A percentile compares a stretch with the other conserved stretches of the same genome.
These are phyloP conservation scores for Vaccinium corymbosum DNA, from an alignment of 148 eudicot species.

Conservation along the genomic window DNA sequence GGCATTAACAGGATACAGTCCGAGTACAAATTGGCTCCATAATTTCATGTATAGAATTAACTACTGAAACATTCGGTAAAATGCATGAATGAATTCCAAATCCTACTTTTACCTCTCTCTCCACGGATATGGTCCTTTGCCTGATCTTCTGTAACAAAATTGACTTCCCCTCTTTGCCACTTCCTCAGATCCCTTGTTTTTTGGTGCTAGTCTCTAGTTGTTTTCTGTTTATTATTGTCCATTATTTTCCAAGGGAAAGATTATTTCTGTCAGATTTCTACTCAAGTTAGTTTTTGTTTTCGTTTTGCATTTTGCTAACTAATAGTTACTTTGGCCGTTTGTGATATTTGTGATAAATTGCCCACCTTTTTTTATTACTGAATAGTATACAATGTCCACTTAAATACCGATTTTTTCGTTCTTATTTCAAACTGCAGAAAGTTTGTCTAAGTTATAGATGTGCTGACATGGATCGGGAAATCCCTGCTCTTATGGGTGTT, in stretches of 20 bases:
- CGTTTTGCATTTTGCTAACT: not conserved
- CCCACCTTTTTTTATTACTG: not conserved
- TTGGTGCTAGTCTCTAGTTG: not conserved
- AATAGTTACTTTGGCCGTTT: not conserved
- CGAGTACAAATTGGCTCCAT: not conserved
- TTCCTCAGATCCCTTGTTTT: not conserved
- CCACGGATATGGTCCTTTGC: not conserved
- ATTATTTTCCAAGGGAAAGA: not conserved
- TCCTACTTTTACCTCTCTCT: not conserved
- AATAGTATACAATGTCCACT: not conserved
- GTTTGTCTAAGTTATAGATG: constrained; percentile 98
- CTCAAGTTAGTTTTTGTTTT: not conserved
- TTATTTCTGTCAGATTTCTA: not conserved
- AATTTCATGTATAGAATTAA: not conserved
- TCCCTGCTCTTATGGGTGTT: constrained; percentile 98
- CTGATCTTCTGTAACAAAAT: not conserved
- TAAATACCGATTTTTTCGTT: constrained; percentile 14
- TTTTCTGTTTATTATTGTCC: not conserved
- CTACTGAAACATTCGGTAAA: not conserved
- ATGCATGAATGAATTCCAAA: not conserved
- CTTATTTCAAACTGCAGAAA: constrained; percentile 52
- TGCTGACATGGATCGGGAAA: constrained; percentile 99
- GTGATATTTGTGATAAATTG: constrained; percentile 1
- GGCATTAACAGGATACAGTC: not conserved
- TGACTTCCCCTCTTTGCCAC: not conserved